Evolutionary conservation across 1,284 basidiomycete species (phyloP), one percentile per base, ranked within the genome.

Genomic region (Apiotrichum gamsii): DNA sequence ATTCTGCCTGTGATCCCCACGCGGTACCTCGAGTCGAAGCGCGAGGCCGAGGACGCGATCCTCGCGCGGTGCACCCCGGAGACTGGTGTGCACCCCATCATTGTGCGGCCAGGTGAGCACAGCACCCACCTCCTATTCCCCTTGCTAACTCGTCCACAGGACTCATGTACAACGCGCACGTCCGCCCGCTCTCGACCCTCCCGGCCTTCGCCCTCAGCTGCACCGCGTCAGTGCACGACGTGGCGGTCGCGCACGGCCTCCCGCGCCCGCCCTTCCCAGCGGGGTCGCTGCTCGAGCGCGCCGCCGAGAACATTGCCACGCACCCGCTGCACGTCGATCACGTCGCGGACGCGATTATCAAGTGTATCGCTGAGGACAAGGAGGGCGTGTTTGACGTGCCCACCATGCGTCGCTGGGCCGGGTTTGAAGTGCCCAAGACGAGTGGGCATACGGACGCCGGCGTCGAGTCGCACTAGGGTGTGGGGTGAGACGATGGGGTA

Each of bases 301-400:
- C 54, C 20, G 49, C 61, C 24, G 77, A 82, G 30, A 82, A 87
- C 2, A 73, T 96, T 25, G 82, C 79, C 11, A 84, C 85, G 44
- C 88, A 85, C 21, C 91, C 95, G 0, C 82, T 98, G 39, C 94
- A 98, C 65, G 89, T 96, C 21, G 94, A 98, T 61, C 90, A 94
- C 51, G 90, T 98, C 31, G 94, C 86, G 2, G 82, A 85, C 59
- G 90, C 91, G 0, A 80, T 90, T 1, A 33, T 71, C 23, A 45
- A 54, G 36, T 53, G 59, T 33, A 67, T 73, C 32, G 64, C 64
- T 20, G 59, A 70, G 42, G 70, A 70, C 39, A 75, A 78, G 38
- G 72, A 87, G 36, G 72, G 88, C 33, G 80, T 85, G n/a, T 75
- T 90, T 29, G 84, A 80, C 38, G 87, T 93, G 36, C 68, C 67